Conservation (phyloP, 352 stramenopile species). For the Phytopythium sindhum region DNA sequence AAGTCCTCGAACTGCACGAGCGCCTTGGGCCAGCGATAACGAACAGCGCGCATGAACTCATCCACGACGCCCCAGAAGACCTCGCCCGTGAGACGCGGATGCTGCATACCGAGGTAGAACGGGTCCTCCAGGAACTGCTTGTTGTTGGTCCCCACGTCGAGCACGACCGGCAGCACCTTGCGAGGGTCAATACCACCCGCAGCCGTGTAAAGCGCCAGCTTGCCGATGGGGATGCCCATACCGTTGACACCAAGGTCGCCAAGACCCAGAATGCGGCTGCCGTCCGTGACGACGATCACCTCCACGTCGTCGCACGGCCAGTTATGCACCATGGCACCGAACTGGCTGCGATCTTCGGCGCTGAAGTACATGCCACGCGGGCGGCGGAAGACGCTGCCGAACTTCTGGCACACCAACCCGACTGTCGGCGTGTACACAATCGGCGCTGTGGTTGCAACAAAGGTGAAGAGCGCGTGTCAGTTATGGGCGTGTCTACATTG, state of each 20-base stretch:
- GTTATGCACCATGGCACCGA: slow-evolving; percentile 92
- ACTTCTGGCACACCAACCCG: slow-evolving; percentile 91
- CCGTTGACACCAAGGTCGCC: slow-evolving; percentile 96
- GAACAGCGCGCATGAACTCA: slow-evolving; percentile 88
- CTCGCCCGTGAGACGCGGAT: slow-evolving; percentile 86
- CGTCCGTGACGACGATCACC: slow-evolving; percentile 97
- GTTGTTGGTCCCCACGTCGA: slow-evolving; percentile 98
- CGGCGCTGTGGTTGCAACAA: slow-evolving; percentile 47
- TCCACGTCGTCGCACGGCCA: slow-evolving; percentile 96
- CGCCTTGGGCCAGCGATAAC: slow-evolving; percentile 89
- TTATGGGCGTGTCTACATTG: no score
- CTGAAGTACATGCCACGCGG: slow-evolving; percentile 95
- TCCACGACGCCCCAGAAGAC: slow-evolving; percentile 96
- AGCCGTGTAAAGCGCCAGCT: slow-evolving; percentile 94
- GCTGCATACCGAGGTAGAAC: slow-evolving; percentile 94
- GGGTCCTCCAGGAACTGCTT: slow-evolving; percentile 90
- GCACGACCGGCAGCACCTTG: slow-evolving; percentile 92
- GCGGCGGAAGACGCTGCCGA: slow-evolving; percentile 88
- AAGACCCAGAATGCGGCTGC: slow-evolving; percentile 94
- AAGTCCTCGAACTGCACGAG: slow-evolving; percentile 98
- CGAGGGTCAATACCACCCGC: slow-evolving; percentile 93
- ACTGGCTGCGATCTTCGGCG: slow-evolving; percentile 88
- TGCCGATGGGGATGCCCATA: slow-evolving; percentile 98
- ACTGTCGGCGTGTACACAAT: slow-evolving; percentile 98
- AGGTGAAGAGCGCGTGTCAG: background rate